These are phyloP conservation scores for Melastoma malabathricum DNA, from an alignment of 345 rosid genomes.

Conservation along the genomic window DNA sequence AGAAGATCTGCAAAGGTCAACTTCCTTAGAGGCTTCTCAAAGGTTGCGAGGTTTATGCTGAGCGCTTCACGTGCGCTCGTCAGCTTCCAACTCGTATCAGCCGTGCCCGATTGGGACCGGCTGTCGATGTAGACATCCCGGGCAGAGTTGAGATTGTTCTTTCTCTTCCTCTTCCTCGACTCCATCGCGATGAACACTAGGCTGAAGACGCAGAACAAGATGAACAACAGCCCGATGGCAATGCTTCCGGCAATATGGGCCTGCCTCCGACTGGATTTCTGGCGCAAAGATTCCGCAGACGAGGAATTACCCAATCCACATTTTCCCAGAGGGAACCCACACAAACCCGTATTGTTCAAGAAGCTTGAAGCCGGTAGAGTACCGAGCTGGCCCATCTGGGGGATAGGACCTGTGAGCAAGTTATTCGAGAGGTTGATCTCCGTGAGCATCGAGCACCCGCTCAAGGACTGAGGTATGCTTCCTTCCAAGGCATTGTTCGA, in stretches of 20 bases:
- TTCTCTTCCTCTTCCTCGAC: conserved; percentile 53
- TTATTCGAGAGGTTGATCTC: conserved; percentile 76
- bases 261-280: conserved; percentile 33
- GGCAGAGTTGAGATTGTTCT: conserved; percentile 35
- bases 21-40: conserved; percentile 73
- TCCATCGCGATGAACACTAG: conserved; percentile 52
- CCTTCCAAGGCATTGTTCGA: conserved; percentile 61
- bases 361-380: conserved; percentile 54
- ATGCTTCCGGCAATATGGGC: conserved; percentile 58
- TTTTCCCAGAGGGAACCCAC: conserved; percentile 63
- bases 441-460: conserved; percentile 35
- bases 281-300: conserved; percentile 23
- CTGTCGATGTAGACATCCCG: conserved; percentile 53
- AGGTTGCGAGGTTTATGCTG: conserved; percentile 75
- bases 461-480: conserved; percentile 52
- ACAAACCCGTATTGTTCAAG: conserved; percentile 67
- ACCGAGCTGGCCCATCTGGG: conserved; percentile 67
- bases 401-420: conserved; percentile 54
- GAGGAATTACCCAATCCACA: conserved; percentile 23
- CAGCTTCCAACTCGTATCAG: conserved; percentile 58
- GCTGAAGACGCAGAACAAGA: conserved; percentile 60
- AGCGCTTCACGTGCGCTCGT: conserved; percentile 57
- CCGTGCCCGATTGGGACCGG: conserved; percentile 52
- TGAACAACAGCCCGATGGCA: conserved; percentile 81
- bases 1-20: conserved; percentile 90